Conservation (phyloP, 495 filamentous ascomycete genomes). For the Xylaria castorea region DNA sequence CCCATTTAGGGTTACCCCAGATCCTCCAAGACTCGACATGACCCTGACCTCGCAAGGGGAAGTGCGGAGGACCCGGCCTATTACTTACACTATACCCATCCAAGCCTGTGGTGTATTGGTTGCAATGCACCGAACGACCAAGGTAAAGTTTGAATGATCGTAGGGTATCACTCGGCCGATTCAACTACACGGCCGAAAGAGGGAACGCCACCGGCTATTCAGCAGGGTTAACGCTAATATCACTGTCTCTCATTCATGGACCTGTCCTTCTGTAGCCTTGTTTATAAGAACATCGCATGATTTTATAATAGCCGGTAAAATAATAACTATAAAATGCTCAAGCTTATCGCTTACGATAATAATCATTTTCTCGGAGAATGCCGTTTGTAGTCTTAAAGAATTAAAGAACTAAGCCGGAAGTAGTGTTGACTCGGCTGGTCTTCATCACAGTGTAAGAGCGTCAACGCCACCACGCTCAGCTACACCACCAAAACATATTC, state of each 20-base stretch:
- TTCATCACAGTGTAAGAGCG: background rate
- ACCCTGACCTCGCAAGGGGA: slow-evolving; percentile 20
- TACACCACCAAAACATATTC: slow-evolving; percentile 6
- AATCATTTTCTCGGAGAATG: background rate
- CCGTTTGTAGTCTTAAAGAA: background rate
- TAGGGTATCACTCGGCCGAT: slow-evolving; percentile 17
- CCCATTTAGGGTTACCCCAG: slow-evolving; percentile 14
- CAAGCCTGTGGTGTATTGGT: slow-evolving; percentile 7
- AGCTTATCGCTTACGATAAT: background rate
- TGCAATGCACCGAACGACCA: slow-evolving; percentile 19
- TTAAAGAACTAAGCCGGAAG: background rate
- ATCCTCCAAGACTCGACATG: background rate
- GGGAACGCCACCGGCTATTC: background rate
- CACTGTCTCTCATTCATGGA: background rate
- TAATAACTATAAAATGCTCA: background rate
- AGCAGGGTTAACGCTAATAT: background rate
- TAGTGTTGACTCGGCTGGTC: too few species aligned
- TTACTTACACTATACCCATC: slow-evolving; percentile 4
- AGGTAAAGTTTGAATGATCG: slow-evolving; percentile 5
- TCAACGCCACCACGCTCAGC: slow-evolving; percentile 12
- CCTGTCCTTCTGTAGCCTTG: background rate
- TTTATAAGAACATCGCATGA: background rate
- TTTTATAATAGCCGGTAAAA: background rate
- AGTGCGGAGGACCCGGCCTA: slow-evolving; percentile 18
- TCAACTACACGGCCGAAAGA: slow-evolving; percentile 20